Conservation (phyloP, 176 grass and related monocot species). For the Lolium perenne region DNA sequence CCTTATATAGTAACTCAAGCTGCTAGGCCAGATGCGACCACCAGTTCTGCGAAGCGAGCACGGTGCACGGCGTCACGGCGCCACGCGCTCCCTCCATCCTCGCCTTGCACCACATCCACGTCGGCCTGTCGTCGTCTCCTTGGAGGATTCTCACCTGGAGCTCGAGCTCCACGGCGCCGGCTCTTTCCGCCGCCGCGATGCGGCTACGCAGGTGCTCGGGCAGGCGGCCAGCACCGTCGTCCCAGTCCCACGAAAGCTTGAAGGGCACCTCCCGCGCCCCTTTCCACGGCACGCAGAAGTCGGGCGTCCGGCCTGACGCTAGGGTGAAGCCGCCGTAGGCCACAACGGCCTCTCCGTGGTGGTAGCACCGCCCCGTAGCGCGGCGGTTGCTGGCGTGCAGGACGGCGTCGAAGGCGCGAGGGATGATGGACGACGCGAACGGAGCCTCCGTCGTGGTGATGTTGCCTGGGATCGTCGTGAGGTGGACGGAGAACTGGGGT, state of each 20-base stretch:
- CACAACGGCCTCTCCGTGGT: background rate
- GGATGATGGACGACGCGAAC: background rate
- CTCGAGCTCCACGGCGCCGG: constrained; percentile 34
- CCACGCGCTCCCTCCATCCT: background rate
- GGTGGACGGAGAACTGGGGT: constrained; percentile 1
- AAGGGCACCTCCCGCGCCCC: constrained; percentile 6
- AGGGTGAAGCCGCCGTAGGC: constrained; percentile 34
- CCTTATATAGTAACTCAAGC: background rate
- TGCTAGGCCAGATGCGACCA: background rate
- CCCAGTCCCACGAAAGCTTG: constrained; percentile 13
- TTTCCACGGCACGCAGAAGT: constrained; percentile 30
- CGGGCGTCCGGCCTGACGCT: background rate
- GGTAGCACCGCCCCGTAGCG: constrained; percentile 29
- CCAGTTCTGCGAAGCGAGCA: constrained; percentile 23
- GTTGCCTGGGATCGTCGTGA: constrained; percentile 5
- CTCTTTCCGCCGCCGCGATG: background rate
- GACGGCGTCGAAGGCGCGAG: background rate
- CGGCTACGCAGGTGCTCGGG: background rate
- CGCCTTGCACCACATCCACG: constrained; percentile 40
- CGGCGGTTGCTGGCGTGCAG: constrained; percentile 47
- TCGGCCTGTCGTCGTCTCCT: background rate
- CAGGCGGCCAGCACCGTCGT: background rate
- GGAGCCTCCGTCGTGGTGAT: background rate
- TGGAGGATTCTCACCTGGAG: constrained; percentile 22
- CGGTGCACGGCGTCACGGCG: background rate